These are phyloP conservation scores for Phytopythium montanum DNA, from an alignment of 352 stramenopile species.

Conservation along the genomic window DNA sequence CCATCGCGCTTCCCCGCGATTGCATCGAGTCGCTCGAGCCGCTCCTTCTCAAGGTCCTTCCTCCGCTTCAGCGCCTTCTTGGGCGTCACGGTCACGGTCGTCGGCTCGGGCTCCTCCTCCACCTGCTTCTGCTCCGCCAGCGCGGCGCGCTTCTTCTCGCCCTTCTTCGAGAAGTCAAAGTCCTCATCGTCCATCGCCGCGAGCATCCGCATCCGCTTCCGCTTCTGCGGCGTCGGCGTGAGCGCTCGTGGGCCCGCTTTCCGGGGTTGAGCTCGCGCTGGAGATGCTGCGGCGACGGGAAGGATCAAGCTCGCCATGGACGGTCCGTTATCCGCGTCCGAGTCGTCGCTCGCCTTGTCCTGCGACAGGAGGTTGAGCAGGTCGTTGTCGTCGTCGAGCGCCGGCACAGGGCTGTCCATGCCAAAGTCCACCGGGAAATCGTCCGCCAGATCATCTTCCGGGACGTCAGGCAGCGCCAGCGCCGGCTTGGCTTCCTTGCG, in stretches of 20 bases:
- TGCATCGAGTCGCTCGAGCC: slow-evolving; percentile 8
- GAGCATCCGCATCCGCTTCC: slow-evolving; percentile 15
- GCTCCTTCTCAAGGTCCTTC: slow-evolving; percentile 22
- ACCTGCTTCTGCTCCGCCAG: slow-evolving; percentile 15
- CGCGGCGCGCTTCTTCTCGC: slow-evolving; percentile 24
- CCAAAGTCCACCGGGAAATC: slow-evolving; percentile 17
- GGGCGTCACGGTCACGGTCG: slow-evolving; percentile 5
- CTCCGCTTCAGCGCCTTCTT: slow-evolving; percentile 38
- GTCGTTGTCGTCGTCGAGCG: slow-evolving; percentile 33
- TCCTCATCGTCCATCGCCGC: slow-evolving; percentile 24
- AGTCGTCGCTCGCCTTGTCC: slow-evolving; percentile 59
- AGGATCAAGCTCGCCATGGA: slow-evolving; percentile 55
- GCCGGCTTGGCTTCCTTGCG: not conserved
- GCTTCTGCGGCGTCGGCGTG: slow-evolving; percentile 18
- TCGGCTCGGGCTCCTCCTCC: slow-evolving; percentile 15
- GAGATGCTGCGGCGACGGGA: slow-evolving; percentile 20
- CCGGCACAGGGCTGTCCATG: slow-evolving; percentile 16
- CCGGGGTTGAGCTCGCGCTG: slow-evolving; percentile 9
- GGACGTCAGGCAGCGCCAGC: slow-evolving; percentile 1
- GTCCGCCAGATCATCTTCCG: slow-evolving; percentile 11
- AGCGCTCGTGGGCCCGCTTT: slow-evolving; percentile 8
- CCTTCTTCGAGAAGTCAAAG: slow-evolving; percentile 51
- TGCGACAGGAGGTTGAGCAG: slow-evolving; percentile 53
- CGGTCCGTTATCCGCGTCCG: slow-evolving; percentile 40
- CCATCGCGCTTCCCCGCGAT: not conserved